Evolutionary conservation across 1,284 basidiomycete species (phyloP).

Genomic region (Cryptococcus sp.): DNA sequence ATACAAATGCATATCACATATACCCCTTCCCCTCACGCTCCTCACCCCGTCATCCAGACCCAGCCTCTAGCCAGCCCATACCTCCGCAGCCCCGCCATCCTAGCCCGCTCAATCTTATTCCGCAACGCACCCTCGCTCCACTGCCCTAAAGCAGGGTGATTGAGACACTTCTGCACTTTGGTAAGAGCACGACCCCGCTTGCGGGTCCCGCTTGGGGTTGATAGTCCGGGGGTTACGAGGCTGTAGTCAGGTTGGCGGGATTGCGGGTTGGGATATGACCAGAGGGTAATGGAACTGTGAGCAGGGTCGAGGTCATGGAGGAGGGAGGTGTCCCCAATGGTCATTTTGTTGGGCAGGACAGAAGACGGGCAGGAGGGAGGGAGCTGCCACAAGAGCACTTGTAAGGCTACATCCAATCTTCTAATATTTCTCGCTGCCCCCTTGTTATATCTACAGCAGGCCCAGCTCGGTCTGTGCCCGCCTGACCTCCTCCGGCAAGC

Average conservation of each 20-base stretch:
- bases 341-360: constrained; percentile 14
- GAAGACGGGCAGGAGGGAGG: constrained; percentile 8
- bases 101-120: constrained; percentile 18
- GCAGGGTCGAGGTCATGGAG: not conserved
- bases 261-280: not conserved
- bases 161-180: constrained; percentile 3
- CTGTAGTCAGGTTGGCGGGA: not conserved
- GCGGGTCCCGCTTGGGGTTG: not conserved
- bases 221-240: not conserved
- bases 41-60: too few relatives aligned
- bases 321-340: not conserved
- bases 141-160: not conserved
- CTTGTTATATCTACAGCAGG: constrained; percentile 20
- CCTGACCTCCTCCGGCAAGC: constrained; percentile 40
- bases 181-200: not conserved
- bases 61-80: not conserved
- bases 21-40: too few relatives aligned
- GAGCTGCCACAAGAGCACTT: too few relatives aligned
- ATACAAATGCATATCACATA: too few relatives aligned
- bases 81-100: constrained; percentile 7
- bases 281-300: not conserved
- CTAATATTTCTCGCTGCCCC: constrained; percentile 23
- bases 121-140: constrained; percentile 13
- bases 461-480: constrained; percentile 37
- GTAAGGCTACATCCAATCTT: too few relatives aligned